Evolutionary conservation across 345 rosid species (phyloP), one percentile per base, ranked within the genome.

Genomic region (Camelina neglecta): DNA sequence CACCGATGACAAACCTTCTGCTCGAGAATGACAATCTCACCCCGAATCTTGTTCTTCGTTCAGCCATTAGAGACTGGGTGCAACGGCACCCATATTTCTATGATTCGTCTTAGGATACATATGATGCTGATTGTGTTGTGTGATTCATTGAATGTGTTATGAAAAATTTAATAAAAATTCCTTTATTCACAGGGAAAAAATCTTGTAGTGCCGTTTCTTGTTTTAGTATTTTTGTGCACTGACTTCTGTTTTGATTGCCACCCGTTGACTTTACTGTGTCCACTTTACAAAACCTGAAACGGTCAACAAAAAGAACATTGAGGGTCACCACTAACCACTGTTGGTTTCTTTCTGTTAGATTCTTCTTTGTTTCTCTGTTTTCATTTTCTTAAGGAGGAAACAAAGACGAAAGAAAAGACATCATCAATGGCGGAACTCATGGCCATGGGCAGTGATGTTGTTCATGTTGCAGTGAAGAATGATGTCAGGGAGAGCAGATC

Each of bases 31-130:
- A 7, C 35, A 75, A 77, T 67, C 95, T 89, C 35, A 72, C 83
- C 59, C 94, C 90, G 15, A 93, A 89, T 82, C 85, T 11, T 56
- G 76, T 85, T n/a, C 88, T 87, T 67, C 95, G 95, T 33, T 87
- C 95, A 2, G 86, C 89, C 9, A 86, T 93, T 60, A 88, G 74
- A 60, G 92, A 89, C 54, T 84, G 91, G 95, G 59, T 78, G 80
- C 82, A 83, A 57, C 78, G 74, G 33, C 75, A 76, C 21, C 82
- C 71, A 10, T 44, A 33, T 39, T 26, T 39, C 50, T 15, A 2
- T 65, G 72, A 72, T 72, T 36, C 41, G 67, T 31, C 55, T 38
- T 78, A 41, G 33, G 41, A 66, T 58, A 20, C 1, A 61, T 70
- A 36, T 70, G 64, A 6, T 69, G 71, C 70, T 54, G 50, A 70